Evolutionary conservation across 495 filamentous ascomycete genomes (phyloP).

Genomic region (Xylaria longipes): DNA sequence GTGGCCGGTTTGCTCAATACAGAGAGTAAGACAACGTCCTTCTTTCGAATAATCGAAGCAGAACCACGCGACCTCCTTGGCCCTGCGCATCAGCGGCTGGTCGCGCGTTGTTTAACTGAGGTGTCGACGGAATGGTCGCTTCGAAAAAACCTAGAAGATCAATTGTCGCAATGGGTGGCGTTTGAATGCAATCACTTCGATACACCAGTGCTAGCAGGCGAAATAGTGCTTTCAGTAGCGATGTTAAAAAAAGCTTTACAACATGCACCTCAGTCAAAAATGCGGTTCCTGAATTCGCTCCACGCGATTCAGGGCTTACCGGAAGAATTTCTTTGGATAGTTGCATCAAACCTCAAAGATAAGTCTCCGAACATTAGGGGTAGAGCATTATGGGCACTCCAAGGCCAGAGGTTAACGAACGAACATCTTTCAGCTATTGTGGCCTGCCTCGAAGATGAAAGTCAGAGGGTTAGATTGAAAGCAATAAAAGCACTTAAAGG

Average conservation of each 20-base stretch:
- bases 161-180: background rate
- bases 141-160: background rate
- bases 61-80: slow-evolving; percentile 51
- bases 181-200: background rate
- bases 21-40: slow-evolving; percentile 30
- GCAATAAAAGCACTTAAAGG: background rate
- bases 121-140: background rate
- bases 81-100: slow-evolving; percentile 45
- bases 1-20: slow-evolving; percentile 47
- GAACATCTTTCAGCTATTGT: background rate
- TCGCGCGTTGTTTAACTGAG: slow-evolving; percentile 46
- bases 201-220: background rate
- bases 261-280: background rate
- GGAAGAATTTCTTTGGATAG: no score
- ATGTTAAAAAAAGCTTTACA: background rate
- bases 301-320: background rate
- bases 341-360: no score
- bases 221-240: background rate
- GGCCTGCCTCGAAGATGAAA: background rate
- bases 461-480: background rate
- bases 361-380: background rate
- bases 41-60: slow-evolving; percentile 46
- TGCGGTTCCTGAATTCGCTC: no score
- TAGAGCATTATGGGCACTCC: background rate
- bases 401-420: background rate